Base-by-base conservation (phyloP, 169 alveolate genomes). In the Condylostoma magnum region DNA sequence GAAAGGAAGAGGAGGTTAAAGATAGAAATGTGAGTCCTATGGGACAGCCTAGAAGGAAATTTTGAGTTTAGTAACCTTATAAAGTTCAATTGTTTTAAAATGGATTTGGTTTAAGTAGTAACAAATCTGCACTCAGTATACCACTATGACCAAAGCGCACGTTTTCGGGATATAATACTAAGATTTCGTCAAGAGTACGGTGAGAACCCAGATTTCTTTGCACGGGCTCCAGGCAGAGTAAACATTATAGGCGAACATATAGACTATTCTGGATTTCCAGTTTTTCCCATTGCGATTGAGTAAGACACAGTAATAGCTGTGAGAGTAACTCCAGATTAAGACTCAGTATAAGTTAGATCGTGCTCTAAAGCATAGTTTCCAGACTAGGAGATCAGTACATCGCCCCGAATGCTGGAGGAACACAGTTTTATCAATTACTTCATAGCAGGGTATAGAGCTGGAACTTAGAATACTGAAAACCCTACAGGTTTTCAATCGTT, bases 201-300 rank as follows among this genome's bases (percentile, higher is more conserved):
- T 4, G 51, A 20, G 6, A 20, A 38, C 27, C 90, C 90, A 25
- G 51, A 54, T 18, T 82, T 56, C 66, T 78, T 79, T 55, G 66
- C 76, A n/a, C 60, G 93, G 41, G 91, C 96, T 18, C 96, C 96
- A 36, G 96, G 96, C 6, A 85, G 95, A 67, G 95, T 89, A 0
- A 88, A 91, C 43, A 57, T 91, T 2, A 91, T 91, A 27, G 96
- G 96, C 20, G 95, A 87, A 63, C 95, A 91, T 44, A 82, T 87
- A 30, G 96, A 91, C 46, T 87, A 88, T 57, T 80, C 80, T 44
- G 92, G 90, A 31, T 86, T 82, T 48, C 69, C 81, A 5, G 96
- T 88, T 12, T 74, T 91, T 3, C 94, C 96, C 15, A 69, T 80
- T 38, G 95, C 95, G 4, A 48, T 91, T 25, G 93, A 88, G 43